Evolutionary conservation across 371 early-diverging fungal species (phyloP).

Genomic region (Lichtheimia corymbifera): DNA sequence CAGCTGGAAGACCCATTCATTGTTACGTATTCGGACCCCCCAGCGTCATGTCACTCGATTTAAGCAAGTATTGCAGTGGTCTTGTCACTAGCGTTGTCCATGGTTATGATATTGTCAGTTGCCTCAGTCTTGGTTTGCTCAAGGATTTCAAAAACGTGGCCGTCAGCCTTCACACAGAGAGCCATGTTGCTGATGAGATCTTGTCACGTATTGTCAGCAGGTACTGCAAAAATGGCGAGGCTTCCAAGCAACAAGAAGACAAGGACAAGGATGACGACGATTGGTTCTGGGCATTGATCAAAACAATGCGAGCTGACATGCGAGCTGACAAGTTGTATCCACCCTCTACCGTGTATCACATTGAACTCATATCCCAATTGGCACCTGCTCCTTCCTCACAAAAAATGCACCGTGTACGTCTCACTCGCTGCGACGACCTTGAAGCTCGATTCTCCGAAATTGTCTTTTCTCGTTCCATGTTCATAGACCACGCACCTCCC

Average conservation of each 20-base stretch:
- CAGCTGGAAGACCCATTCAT: constrained; percentile 72
- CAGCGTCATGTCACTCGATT: constrained; percentile 65
- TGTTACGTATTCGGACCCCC: constrained; percentile 80
- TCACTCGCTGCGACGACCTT: constrained; percentile 69
- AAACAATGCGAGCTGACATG: constrained; percentile 83
- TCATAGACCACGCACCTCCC: constrained; percentile 72
- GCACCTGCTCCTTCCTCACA: constrained; percentile 17
- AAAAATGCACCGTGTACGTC: constrained; percentile 27
- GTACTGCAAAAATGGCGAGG: constrained; percentile 27
- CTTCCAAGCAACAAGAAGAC: constrained; percentile 26
- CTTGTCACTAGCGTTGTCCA: constrained; percentile 77
- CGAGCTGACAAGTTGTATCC: constrained; percentile 79
- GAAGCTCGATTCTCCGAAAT: constrained; percentile 69
- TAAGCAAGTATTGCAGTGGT: constrained; percentile 69
- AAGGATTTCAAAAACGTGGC: constrained; percentile 78
- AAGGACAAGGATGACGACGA: constrained; percentile 53
- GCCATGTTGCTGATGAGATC: constrained; percentile 70
- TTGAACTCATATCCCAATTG: constrained; percentile 54
- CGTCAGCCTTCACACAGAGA: constrained; percentile 64
- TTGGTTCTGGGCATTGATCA: constrained; percentile 83
- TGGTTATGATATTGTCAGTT: constrained; percentile 71
- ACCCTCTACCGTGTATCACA: constrained; percentile 67
- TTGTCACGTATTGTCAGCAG: constrained; percentile 59
- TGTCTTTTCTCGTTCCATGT: constrained; percentile 69
- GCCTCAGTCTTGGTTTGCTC: constrained; percentile 70